A percentile compares a stretch with the other conserved stretches of the same genome.
Evolutionary conservation across 257 asterid genomes (phyloP).

Genomic region (Penstemon barbatus): DNA sequence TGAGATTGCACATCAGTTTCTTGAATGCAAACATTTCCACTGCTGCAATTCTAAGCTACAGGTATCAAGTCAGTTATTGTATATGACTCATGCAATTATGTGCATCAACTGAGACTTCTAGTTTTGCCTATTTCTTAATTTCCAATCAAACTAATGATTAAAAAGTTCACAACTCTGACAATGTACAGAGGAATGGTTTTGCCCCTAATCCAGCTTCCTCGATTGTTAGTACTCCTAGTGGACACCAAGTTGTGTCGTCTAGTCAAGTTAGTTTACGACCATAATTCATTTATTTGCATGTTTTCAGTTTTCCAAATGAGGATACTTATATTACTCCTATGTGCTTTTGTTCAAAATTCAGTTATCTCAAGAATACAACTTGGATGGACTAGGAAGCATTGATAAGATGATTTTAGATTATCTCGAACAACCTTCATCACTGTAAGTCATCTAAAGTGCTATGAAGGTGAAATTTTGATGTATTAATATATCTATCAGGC

Average conservation of each 20-base stretch:
- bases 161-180: constrained; percentile 20
- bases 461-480: too few species aligned
- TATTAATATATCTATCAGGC: too few species aligned
- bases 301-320: constrained; percentile 8
- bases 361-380: too few species aligned
- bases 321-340: too few species aligned
- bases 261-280: constrained; percentile 52
- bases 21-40: constrained; percentile 69
- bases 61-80: constrained; percentile 40
- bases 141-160: constrained; percentile 5
- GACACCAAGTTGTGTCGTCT: constrained; percentile 36
- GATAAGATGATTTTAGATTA: too few species aligned
- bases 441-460: constrained; percentile 48
- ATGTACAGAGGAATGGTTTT: constrained; percentile 41
- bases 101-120: constrained; percentile 12
- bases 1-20: constrained; percentile 76
- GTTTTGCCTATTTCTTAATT: neutral
- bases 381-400: too few species aligned
- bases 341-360: too few species aligned
- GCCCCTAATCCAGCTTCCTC: constrained; percentile 31
- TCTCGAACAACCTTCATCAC: constrained; percentile 56
- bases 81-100: constrained; percentile 19
- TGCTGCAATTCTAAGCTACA: constrained; percentile 39
- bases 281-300: neutral
- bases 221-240: constrained; percentile 18